These are phyloP conservation scores for Paxillus ammoniavirescens DNA, from an alignment of 768 basidiomycete genomes.

Conservation along the genomic window DNA sequence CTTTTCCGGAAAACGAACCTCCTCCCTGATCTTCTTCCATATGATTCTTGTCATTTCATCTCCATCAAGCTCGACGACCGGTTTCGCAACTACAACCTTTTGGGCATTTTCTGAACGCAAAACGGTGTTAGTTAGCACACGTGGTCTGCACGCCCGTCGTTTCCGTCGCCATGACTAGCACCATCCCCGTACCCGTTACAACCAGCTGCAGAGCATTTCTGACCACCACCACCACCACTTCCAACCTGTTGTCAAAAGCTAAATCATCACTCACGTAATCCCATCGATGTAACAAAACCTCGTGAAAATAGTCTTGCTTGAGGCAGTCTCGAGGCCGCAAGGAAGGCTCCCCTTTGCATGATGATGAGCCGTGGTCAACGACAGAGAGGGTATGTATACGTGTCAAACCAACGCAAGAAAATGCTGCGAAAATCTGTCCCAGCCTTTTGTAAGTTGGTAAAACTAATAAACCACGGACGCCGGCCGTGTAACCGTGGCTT, in stretches of 20 bases:
- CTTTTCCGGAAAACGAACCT: conserved; percentile 50
- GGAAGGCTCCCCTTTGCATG: conserved; percentile 23
- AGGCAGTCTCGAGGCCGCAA: conserved; percentile 23
- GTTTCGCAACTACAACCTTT: conserved; percentile 83
- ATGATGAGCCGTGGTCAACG: conserved; percentile 4
- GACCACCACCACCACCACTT: background rate
- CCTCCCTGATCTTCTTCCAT: conserved; percentile 96
- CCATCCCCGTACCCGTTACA: background rate
- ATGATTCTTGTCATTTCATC: conserved; percentile 99
- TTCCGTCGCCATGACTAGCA: background rate
- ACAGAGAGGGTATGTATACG: conserved; percentile 14
- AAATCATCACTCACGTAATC: conserved; percentile 25
- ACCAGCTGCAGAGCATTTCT: too few relatives aligned
- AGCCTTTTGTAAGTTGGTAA: conserved; percentile 16
- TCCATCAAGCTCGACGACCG: conserved; percentile 93
- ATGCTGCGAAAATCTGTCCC: background rate
- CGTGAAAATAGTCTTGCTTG: conserved; percentile 21
- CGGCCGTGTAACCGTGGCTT: conserved; percentile 22
- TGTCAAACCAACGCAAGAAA: conserved; percentile 4
- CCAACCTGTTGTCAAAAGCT: background rate
- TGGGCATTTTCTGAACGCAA: conserved; percentile 21
- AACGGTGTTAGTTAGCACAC: conserved; percentile 3
- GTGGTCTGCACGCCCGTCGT: background rate
- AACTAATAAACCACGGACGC: conserved; percentile 12
- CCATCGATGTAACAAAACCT: conserved; percentile 27